Evolutionary conservation across 192 early-diverging fungal species (phyloP), one percentile per base, ranked within the genome.

Genomic region (Coemansia sp.): DNA sequence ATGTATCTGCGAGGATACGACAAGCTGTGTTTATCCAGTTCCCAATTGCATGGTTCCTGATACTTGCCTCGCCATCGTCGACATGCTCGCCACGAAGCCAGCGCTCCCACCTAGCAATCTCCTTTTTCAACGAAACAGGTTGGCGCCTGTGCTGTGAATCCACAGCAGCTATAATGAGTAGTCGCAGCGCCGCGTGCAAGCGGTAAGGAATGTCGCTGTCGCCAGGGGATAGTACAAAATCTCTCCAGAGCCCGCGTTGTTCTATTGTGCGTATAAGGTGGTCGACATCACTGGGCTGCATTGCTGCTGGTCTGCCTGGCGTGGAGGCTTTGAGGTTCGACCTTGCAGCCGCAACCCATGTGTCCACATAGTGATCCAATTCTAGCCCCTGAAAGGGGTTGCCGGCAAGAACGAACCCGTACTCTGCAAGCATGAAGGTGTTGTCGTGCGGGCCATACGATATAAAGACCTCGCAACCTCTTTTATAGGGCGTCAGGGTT

Each of bases 401-500:
- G 32, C 41, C 32, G 0, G 45, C 65, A 11, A 70, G 46, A 19
- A 71, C 76, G 40, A 83, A 83, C 10, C 81, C 81, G 61, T 83
- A 83, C 54, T 83, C 81, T 18, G 69, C 69, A 15, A 83, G 69
- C 72, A 83, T 69, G 41, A 75, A 78, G 10, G 58, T 37, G 73
- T 78, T 83, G 60, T 77, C 76, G 65, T 83, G 75, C 9, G 76
- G 81, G 3, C 76, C 76, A 36, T 83, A 83, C 32, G 69, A 72
- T 41, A 83, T 83, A 46, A 83, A 78, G 16, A 72, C 81, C 68
- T 92, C 86, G 65, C 89, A 68, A 32, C 90, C 89, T 32, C 80
- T 85, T 22, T 76, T 76, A 70, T 88, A 90, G 6, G 85, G 71
- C 4, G 72, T 71, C 12, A 85, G 64, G 12, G 90, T 90, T 43